phyloP scores from a whole-genome alignment of 2,329 filamentous ascomycete species.

The Arthrobotrys sphaeroides region DNA sequence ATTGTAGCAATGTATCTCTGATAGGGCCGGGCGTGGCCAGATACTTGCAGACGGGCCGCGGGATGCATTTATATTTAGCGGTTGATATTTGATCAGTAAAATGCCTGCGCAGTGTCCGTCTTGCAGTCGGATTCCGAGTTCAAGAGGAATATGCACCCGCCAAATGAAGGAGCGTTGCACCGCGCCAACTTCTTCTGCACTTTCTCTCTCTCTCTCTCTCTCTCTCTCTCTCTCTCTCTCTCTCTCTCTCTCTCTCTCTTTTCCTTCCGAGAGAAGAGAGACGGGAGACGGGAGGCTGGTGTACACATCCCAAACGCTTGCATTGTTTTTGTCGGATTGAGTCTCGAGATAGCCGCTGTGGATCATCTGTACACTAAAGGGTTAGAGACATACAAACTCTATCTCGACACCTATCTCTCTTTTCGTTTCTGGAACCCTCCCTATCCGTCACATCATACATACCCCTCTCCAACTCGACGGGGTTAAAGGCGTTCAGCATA shows the following conservation, averaged over 20 bases:
- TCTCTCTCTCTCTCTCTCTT: too few species aligned
- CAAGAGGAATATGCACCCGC: constrained; percentile 23
- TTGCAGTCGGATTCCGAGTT: not conserved
- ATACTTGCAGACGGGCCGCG: constrained; percentile 32
- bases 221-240: too few species aligned
- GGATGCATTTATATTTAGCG: constrained; percentile 7
- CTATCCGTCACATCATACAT: not conserved
- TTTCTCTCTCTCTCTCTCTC: not conserved
- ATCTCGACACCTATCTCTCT: not conserved
- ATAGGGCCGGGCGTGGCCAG: constrained; percentile 7
- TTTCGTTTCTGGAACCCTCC: not conserved
- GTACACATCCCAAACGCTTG: not conserved
- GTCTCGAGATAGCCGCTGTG: constrained; percentile 22
- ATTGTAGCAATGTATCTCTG: constrained; percentile 5
- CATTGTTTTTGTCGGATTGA: not conserved
- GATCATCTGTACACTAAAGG: constrained; percentile 2
- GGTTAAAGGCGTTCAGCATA: too few species aligned
- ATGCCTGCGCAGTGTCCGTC: too few species aligned
- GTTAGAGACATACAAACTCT: not conserved
- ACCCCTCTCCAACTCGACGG: not conserved
- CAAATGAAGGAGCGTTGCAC: constrained; percentile 37
- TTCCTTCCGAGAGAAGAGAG: not conserved
- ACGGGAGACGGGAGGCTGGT: not conserved
- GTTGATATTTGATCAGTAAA: not conserved
- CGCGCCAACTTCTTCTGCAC: constrained; percentile 18